Conservation (phyloP, 345 rosid genomes). For the Anacardium occidentale region DNA sequence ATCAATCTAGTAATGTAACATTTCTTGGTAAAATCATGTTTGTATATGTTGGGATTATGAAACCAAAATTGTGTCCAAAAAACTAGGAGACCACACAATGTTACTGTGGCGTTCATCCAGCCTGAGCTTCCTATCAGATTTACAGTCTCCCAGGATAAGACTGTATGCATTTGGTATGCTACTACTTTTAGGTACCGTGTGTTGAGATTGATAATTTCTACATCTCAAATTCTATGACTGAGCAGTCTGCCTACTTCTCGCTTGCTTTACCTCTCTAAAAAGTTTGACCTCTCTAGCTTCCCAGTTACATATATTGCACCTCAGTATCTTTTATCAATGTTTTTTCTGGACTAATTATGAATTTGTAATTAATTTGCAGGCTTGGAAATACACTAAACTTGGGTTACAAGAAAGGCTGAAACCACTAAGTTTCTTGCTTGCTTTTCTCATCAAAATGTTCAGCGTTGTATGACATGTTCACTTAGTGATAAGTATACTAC, state of each 20-base stretch:
- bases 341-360: background rate
- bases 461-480: too few relatives aligned
- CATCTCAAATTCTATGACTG: background rate
- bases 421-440: conserved; percentile 47
- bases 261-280: too few relatives aligned
- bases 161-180: conserved; percentile 82
- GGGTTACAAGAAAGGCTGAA: conserved; percentile 67
- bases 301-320: background rate
- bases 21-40: background rate
- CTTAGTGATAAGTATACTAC: background rate
- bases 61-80: conserved; percentile 83
- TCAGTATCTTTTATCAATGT: background rate
- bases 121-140: conserved; percentile 80
- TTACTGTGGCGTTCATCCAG: conserved; percentile 81
- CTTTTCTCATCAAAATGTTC: too few relatives aligned
- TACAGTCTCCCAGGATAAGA: conserved; percentile 83
- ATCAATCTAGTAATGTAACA: background rate
- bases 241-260: background rate
- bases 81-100: conserved; percentile 81
- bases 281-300: background rate
- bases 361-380: conserved; percentile 27
- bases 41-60: conserved; percentile 94
- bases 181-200: conserved; percentile 63
- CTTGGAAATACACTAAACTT: conserved; percentile 37
- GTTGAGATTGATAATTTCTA: background rate